phyloP scores from a whole-genome alignment of 2,329 filamentous ascomycete genomes.

The Nemania sp. region DNA sequence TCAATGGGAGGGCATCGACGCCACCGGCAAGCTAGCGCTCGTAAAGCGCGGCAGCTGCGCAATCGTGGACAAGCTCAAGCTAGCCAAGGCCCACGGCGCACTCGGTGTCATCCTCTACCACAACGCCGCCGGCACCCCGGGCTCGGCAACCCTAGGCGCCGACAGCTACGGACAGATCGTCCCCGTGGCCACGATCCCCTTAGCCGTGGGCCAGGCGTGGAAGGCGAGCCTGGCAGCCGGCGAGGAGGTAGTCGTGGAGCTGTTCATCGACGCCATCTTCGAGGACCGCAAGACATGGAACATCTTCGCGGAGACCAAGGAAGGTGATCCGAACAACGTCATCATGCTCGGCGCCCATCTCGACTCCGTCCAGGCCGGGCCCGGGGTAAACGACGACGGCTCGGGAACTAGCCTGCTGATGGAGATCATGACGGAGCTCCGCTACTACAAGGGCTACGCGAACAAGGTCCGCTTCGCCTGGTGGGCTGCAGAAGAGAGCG shows the following conservation, averaged over 20 bases:
- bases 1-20: constrained; percentile 60
- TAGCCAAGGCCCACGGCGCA: constrained; percentile 58
- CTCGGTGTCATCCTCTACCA: constrained; percentile 69
- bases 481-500: constrained; percentile 60
- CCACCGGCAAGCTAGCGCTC: constrained; percentile 58
- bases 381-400: constrained; percentile 58
- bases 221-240: constrained; percentile 50
- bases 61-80: constrained; percentile 58
- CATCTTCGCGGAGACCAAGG: constrained; percentile 58
- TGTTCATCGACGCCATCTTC: constrained; percentile 54
- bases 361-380: constrained; percentile 56
- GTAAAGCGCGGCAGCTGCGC: constrained; percentile 60
- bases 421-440: constrained; percentile 55
- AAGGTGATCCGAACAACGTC: constrained; percentile 57
- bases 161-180: constrained; percentile 53
- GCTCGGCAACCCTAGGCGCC: constrained; percentile 65
- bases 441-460: constrained; percentile 52
- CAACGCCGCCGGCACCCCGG: constrained; percentile 62
- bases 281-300: constrained; percentile 56
- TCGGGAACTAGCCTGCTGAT: constrained; percentile 55
- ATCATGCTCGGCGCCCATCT: constrained; percentile 58
- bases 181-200: constrained; percentile 54
- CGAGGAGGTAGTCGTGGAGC: constrained; percentile 52
- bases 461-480: constrained; percentile 60
- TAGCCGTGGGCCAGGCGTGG: constrained; percentile 55